Base-by-base conservation (phyloP, 2,329 filamentous ascomycete species). In the Zasmidium angulare region DNA sequence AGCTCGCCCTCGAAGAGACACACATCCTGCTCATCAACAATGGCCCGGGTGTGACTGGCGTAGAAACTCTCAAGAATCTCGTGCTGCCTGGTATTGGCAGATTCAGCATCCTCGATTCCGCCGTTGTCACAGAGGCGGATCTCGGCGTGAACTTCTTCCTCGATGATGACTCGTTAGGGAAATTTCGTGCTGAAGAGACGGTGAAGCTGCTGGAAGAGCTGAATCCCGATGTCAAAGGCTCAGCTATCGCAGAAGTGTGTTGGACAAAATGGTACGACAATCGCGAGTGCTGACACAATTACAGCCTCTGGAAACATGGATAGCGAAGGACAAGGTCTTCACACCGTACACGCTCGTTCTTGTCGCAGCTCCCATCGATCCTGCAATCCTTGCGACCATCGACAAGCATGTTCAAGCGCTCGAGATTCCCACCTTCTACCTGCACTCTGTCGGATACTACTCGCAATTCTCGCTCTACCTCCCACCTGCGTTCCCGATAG, bases 101-200 rank as follows among this genome's bases (percentile, higher is more conserved):
- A 23, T 99, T 97, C 74, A 96, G 91, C 0, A 96, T 99, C 62
- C 88, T 89, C 54, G 95, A 99, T 70, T 86, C 89, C 6, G 84
- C 86, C 1, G 75, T 83, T 1, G 93, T 99, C n/a, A 81, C 80
- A 1, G 88, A 96, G 66, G 82, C 86, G 46, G 95, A 99, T 70
- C 80, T 99, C 46, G 95, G 96, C 3, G 89, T 97, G 63, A 99
- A 99, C 77, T 99, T 99, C 82, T 99, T 99, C 71, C 81, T 99
- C 0, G 91, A 96, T 62, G 86, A 95, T 68, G 79, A 82, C 51
- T 89, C 86, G 64, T 74, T 96, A 40, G 93, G 92, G 55, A 87
- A 87, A 69, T 86, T 86, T 23, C 86, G 95, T 66, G 91, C 93
- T 1, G 84, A 91, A 72, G 87, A 89, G 71, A 90, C 89, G 56